These are phyloP conservation scores for Scedosporium aurantiacum DNA, from an alignment of 2,329 filamentous ascomycete genomes.

Conservation along the genomic window DNA sequence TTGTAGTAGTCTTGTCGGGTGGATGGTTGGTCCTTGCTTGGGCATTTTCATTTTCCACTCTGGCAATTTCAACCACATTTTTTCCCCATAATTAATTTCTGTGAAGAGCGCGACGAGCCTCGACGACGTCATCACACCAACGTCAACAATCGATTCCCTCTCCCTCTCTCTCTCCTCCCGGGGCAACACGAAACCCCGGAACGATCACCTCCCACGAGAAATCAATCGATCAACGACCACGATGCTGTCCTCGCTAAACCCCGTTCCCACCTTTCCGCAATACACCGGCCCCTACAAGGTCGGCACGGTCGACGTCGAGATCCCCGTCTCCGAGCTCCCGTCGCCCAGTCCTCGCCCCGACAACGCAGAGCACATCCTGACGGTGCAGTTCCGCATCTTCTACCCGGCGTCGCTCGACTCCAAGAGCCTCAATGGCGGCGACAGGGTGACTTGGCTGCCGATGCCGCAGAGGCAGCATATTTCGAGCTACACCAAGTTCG, in stretches of 20 bases:
- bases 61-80: neutral
- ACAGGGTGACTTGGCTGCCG: slow-evolving; percentile 65
- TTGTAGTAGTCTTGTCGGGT: neutral
- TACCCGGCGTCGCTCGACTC: slow-evolving; percentile 55
- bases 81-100: too few relatives aligned
- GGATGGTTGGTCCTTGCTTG: neutral
- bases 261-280: slow-evolving; percentile 57
- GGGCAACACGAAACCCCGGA: neutral
- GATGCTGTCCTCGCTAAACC: slow-evolving; percentile 3
- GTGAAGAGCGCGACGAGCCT: too few relatives aligned
- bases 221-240: neutral
- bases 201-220: neutral
- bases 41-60: neutral
- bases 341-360: slow-evolving; percentile 42
- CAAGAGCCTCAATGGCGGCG: slow-evolving; percentile 24
- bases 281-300: slow-evolving; percentile 72
- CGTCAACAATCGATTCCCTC: neutral
- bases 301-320: slow-evolving; percentile 70
- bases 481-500: slow-evolving; percentile 64
- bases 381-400: slow-evolving; percentile 71
- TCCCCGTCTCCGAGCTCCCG: slow-evolving; percentile 52
- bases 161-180: neutral
- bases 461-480: slow-evolving; percentile 64
- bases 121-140: neutral
- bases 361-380: slow-evolving; percentile 45